Base-by-base conservation (phyloP, 2,329 filamentous ascomycete genomes). In the Ophiognomonia clavigignenti-juglandacearum region DNA sequence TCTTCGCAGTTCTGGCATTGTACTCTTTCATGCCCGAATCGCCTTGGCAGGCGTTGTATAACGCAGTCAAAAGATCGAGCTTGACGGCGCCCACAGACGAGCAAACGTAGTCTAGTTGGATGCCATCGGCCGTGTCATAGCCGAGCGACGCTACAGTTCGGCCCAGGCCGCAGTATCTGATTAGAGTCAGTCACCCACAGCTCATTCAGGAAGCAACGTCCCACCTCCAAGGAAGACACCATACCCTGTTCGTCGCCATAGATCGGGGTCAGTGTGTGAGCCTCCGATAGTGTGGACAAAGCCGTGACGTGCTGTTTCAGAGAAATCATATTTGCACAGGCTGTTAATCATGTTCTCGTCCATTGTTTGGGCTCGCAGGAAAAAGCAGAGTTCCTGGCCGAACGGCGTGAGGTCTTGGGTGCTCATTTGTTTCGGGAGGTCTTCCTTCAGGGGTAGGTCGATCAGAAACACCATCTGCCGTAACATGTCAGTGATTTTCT, bases 281-380 rank as follows among this genome's bases (percentile, higher is more conserved):
- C 80, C 79, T 38, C 77, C 78, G 51, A 95, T 87, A 7, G 86
- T 85, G 62, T 95, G 89, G 6, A 97, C 80, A 63, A 98, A 96
- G 2, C 80, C 86, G 54, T 95, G 75, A 26, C 78, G 69, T 10
- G 67, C 64, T 1, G 92, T 96, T 50, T 78, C 74, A 3, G 78
- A 75, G 60, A 95, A 97, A 64, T 97, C 89, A 63, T 95, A 97
- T 26, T 80, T 82, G 19, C 75, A 66, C 5, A 97, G 66, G 43
- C 88, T 91, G 4, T 73, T 65, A 26, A 88, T 66, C 36, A 95
- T 74, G 18, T 74, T 75, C 14, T 79, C 70, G 4, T 84, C 75
- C 7, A 95, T 63, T 0, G 77, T 78, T 57, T 84, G 81, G 8
- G 83, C 83, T 47, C 71, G 66, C 3, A 95, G 68, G 58, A 93